Percentiles rank a stretch among this genome's conserved stretches.
These are phyloP conservation scores for Thermothelomyces thermophilus DNA, from an alignment of 2,329 filamentous ascomycete genomes.

Conservation along the genomic window DNA sequence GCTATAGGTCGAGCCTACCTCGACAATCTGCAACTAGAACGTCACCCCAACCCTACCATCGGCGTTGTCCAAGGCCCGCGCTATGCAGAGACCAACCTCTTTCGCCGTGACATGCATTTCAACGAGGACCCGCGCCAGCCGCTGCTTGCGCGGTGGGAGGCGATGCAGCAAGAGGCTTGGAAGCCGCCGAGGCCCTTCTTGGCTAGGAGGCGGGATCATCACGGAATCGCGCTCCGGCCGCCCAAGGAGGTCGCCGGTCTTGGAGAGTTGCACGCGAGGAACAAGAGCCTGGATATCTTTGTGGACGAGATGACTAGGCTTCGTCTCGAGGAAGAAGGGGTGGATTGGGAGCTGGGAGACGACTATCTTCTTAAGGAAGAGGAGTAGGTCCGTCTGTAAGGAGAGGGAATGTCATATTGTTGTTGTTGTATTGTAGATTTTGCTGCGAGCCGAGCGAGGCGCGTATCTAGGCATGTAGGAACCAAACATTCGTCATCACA, in stretches of 20 bases:
- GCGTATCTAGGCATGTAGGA: no score
- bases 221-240: not conserved
- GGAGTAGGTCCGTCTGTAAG: constrained; percentile 9
- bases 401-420: no score
- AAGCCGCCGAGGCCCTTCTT: constrained; percentile 9
- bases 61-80: constrained; percentile 51
- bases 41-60: constrained; percentile 41
- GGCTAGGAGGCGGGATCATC: not conserved
- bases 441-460: no score
- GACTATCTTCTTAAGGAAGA: constrained; percentile 24
- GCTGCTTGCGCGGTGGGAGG: constrained; percentile 39
- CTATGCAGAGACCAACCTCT: constrained; percentile 43
- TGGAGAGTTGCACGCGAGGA: not conserved
- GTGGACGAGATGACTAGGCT: constrained; percentile 14
- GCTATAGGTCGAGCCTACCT: constrained; percentile 32
- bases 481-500: no score
- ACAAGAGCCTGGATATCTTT: constrained; percentile 9
- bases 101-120: constrained; percentile 42
- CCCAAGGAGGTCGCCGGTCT: constrained; percentile 1
- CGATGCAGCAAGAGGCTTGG: constrained; percentile 38
- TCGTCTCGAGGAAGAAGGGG: constrained; percentile 16
- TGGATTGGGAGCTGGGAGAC: constrained; percentile 12
- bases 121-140: constrained; percentile 37
- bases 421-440: no score
- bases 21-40: constrained; percentile 33